Base-by-base conservation (phyloP, 768 basidiomycete species). In the Mycena venus region DNA sequence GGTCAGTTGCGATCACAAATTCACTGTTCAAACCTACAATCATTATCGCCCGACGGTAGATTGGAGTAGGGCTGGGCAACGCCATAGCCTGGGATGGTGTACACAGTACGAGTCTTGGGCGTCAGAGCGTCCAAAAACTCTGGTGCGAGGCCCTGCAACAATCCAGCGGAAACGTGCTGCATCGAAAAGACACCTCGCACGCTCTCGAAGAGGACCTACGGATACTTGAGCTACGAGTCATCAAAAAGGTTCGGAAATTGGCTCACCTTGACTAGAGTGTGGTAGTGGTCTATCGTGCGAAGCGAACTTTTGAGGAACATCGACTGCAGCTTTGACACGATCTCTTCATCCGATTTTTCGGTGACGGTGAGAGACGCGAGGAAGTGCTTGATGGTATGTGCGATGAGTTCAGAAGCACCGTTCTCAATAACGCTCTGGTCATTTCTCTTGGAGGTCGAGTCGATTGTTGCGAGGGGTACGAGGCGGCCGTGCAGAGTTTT, bases 111-210 rank as follows among this genome's bases (percentile, higher is more conserved):
- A 29, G 36, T 70, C 63, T 55, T 72, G 36, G 68, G 58, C 59
- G 32, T 75, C 44, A 77, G 72, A 15, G 76, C 74, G 10, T 44
- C 31, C 29, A 77, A 63, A 68, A 77, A 75, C 55, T 68, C 40
- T 32, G 15, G 11, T n/a, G 62, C 73, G 23, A 68, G 53, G 23
- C 32, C 58, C 53, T 68, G 55, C 68, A 75, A 59, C 51, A 60
- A 40, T 10, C 60, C 40, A 9, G 68, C 47, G 42, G 76, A 75
- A 42, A 77, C 73, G 55, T 77, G 73, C 31, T 62, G 56, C 66
- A 75, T 75, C 55, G 60, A 70, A 62, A 77, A 77, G n/a, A 77
- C 56, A 64, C 74, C 74, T 40, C 44, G 60, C 17, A 75, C 68
- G 47, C 32, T 77, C 49, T 75, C 67, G 61, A 65, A 77, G 4